Evolutionary conservation across 2,329 filamentous ascomycete genomes (phyloP), one percentile per base, ranked within the genome.

Genomic region (Arthrobotrys sphaeroides): DNA sequence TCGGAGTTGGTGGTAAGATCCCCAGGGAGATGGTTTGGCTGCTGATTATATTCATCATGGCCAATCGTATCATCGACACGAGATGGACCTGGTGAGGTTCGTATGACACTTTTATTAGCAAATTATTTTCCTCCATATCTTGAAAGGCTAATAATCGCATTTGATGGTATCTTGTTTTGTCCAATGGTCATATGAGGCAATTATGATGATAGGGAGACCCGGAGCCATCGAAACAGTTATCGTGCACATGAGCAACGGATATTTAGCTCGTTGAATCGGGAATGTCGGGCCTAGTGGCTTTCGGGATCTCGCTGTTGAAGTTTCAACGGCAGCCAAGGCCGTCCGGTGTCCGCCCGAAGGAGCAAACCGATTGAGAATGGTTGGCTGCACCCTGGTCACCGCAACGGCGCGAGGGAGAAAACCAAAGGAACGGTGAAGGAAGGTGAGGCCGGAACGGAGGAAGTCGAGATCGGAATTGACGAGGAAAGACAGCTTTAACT

Each of bases 1-100:
- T 88, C 87, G 69, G 85, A 84, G 73, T 86, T 85, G 12, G 87
- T 88, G n/a, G 86, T 87, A 51, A 86, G 83, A 79, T 88, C 87
- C 77, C 85, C 84, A 31, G 86, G 85, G 53, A 88, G 81, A 5
- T 82, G 82, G 77, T 85, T 83, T 9, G 87, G 87, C 77, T 82
- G 88, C 81, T 89, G 87, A 80, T 88, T 88, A 79, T 84, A 85
- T 66, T 83, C 84, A 68, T 83, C 83, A 22, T 83, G 82, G 42
- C 79, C 80, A 49, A 81, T 79, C 40, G 82, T 78, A 43, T 82
- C 82, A 59, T 86, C 84, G 49, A 82, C 83, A 73, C 83, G 81
- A 13, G 84, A 85, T 65, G 85, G 84, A 78, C 84, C 73, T 77
- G 57, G 42, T 66, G 38, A 51, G 31, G 42, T 28, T 53, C 6